Percentiles rank a stretch among this genome's conserved stretches.
phyloP scores from a whole-genome alignment of 805 yeast genomes.

The Clavispora fructus region DNA sequence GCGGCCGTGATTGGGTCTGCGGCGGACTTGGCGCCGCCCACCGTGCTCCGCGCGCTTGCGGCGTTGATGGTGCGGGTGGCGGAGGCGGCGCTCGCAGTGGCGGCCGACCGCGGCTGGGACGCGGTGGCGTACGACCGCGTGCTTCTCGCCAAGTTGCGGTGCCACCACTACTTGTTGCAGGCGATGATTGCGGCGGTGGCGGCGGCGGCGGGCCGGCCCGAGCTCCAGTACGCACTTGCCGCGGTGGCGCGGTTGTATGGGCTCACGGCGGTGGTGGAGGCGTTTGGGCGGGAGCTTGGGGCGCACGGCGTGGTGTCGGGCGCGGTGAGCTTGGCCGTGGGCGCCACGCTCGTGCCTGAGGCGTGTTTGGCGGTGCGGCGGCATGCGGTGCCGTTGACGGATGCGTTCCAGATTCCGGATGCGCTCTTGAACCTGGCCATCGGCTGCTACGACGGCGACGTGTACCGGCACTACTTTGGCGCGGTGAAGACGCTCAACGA shows the following conservation, averaged over 20 bases:
- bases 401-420: slow-evolving; percentile 18
- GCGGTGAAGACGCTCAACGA: slow-evolving; percentile 15
- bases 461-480: slow-evolving; percentile 16
- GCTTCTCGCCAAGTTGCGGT: slow-evolving; percentile 37
- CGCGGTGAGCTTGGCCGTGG: slow-evolving; percentile 22
- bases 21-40: slow-evolving; percentile 14
- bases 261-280: slow-evolving; percentile 20
- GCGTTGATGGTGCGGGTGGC: slow-evolving; percentile 34
- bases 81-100: slow-evolving; percentile 23
- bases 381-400: slow-evolving; percentile 15
- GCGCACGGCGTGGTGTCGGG: slow-evolving; percentile 30
- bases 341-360: slow-evolving; percentile 13
- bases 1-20: slow-evolving; percentile 3
- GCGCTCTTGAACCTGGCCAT: slow-evolving; percentile 15
- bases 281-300: slow-evolving; percentile 34
- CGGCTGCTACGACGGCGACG: slow-evolving; percentile 16
- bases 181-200: slow-evolving; percentile 19
- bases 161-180: slow-evolving; percentile 38
- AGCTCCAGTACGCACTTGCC: slow-evolving; percentile 21
- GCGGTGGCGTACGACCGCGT: slow-evolving; percentile 33
- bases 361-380: slow-evolving; percentile 11
- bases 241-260: slow-evolving; percentile 30
- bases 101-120: slow-evolving; percentile 29
- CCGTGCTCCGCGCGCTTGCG: slow-evolving; percentile 23
- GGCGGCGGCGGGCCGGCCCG: slow-evolving; percentile 21